Evolutionary conservation across 148 eudicot species (phyloP), one percentile per base, ranked within the genome.

Genomic region (Bassia scoparia): DNA sequence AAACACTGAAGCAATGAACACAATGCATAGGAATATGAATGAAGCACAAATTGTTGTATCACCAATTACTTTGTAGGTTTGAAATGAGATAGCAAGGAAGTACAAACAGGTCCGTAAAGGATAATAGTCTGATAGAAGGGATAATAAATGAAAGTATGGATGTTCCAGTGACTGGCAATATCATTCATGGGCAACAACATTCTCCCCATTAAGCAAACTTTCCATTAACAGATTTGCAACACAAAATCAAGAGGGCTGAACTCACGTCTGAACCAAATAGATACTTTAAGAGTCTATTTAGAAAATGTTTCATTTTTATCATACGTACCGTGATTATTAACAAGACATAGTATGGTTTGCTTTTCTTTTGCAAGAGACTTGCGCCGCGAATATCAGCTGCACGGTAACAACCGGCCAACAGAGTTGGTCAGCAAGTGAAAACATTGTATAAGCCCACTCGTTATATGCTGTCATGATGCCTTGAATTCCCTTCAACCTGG

Each of bases 341-440:
- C 76, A 95, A 79, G 70, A 95, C 92, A 78, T 72, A 95, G 76
- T 95, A 95, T 82, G 92, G n/a, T 95, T 54, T 81, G 85, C 48
- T 81, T 78, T 74, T 85, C 86, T 41, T 78, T 82, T 38, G 88
- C 84, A 46, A 92, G 86, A 69, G 90, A 72, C n/a, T 73, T 83
- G 88, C 72, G 87, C 85, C 65, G 99, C 94, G n/a, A 77, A 95
- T 90, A 58, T 79, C 73, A 63, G 99, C 84, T 68, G 99, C 99
- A 76, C 79, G 46, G 77, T 87, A 73, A 95, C 79, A 74, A 92
- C 87, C 84, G 97, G 31, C 97, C 97, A 95, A 95, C 74, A 95
- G 91, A 60, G 99, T 95, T 64, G 99, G 99, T 50, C 99, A 16
- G 99, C 99, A 74, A 95, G 91, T 62, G 97, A 88, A n/a, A 77